Evolutionary conservation across 257 asterid species (phyloP), one percentile per base, ranked within the genome.

Genomic region (Verbena officinalis): DNA sequence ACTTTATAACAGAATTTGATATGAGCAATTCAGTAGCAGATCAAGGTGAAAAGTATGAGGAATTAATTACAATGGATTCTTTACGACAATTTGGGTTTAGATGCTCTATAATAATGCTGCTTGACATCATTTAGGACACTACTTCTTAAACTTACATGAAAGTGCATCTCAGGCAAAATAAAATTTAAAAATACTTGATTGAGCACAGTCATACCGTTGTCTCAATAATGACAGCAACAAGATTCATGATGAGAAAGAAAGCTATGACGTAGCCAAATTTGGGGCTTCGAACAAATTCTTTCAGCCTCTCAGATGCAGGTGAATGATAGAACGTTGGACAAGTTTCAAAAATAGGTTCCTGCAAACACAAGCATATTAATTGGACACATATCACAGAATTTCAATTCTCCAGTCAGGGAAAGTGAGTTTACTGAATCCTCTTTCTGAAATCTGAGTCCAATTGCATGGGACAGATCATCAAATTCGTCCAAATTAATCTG

Each of bases 401-500:
- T 36, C 34, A n/a, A 20, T 64, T 27, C 53, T 55, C 49, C 44
- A 59, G 45, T 75, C 21, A 51, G 19, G 73, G 70, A 64, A 77
- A 68, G 69, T 53, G 39, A 69, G 78, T 76, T 84, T 77, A 90
- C 99, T n/a, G 78, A 73, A 48, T 91, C 86, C 83, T 88, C 99
- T 81, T 94, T 94, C 75, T 94, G 97, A 78, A 94, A 94, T 77
- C 83, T 84, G 57, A 94, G 85, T 30, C 95, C 95, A 52, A 94
- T 94, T 45, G 99, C 95, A 48, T 82, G 82, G 62, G 96, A 84
- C 50, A 94, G 86, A 80, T 94, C 99, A 45, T 76, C 71, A 83
- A 94, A 94, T 79, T 94, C 97, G 4, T 77, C 91, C 89, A 90
- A 80, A 72, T 76, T 83, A 67, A 94, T 90, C 99, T 94, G 96